Evolutionary conservation across 768 basidiomycete species (phyloP).

Genomic region (Dictyophora rubrovolvata): DNA sequence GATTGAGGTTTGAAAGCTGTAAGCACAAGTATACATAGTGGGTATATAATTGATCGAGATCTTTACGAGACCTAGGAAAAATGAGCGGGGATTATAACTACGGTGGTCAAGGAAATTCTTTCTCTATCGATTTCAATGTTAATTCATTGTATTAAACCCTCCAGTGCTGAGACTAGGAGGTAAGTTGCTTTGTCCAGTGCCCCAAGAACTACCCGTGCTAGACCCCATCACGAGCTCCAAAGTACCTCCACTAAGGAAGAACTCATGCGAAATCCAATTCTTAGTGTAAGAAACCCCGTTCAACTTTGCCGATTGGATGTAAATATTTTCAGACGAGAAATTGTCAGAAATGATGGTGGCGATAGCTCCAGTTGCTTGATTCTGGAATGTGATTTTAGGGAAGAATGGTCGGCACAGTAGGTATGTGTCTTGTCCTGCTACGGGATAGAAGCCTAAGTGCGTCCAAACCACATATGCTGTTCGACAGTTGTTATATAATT

Average conservation of each 20-base stretch:
- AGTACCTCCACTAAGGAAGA: constrained; percentile 12
- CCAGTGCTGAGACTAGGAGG: constrained; percentile 11
- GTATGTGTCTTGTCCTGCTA: constrained; percentile 13
- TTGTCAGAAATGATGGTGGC: constrained; percentile 10
- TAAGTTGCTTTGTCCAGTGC: constrained; percentile 9
- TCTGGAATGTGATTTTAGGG: constrained; percentile 10
- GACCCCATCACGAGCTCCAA: constrained; percentile 13
- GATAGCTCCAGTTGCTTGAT: constrained; percentile 7
- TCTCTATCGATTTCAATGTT: neutral
- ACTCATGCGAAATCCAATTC: constrained; percentile 13
- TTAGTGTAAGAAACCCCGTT: constrained; percentile 11
- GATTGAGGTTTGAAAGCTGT: neutral
- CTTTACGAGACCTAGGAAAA: neutral
- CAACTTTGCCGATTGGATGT: constrained; percentile 13
- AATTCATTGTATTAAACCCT: neutral
- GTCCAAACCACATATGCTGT: constrained; percentile 12
- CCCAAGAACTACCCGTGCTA: constrained; percentile 5
- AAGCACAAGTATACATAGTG: too few relatives aligned
- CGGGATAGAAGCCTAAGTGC: constrained; percentile 12
- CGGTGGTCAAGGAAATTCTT: neutral
- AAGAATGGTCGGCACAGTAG: constrained; percentile 13
- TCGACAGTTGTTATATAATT: neutral
- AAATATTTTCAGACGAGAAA: constrained; percentile 14
- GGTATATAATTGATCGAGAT: too few relatives aligned
- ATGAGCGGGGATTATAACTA: neutral